Percentiles rank a stretch among this genome's conserved stretches.
Conservation (phyloP, 768 basidiomycete genomes). For the Candolleomyces aberdarensis region DNA sequence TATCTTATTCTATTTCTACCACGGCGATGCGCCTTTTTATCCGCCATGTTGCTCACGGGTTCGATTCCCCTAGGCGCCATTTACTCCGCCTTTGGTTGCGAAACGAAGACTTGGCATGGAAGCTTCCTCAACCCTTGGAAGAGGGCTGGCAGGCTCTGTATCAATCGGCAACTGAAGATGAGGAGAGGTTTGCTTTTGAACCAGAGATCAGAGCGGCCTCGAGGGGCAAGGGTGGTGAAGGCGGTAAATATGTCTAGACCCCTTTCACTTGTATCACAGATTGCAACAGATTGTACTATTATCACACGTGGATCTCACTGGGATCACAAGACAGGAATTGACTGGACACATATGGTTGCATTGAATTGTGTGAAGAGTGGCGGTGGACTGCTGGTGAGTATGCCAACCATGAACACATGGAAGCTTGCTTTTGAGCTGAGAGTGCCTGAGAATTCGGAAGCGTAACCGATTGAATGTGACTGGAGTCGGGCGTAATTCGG, state of each 20-base stretch:
- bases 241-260: background rate
- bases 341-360: too few relatives aligned
- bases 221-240: background rate
- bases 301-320: too few relatives aligned
- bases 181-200: background rate
- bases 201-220: background rate
- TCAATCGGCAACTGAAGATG: background rate
- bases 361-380: too few relatives aligned
- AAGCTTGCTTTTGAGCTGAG: too few relatives aligned
- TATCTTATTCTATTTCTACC: background rate
- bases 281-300: too few relatives aligned
- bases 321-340: too few relatives aligned
- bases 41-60: background rate
- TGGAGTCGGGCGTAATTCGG: background rate
- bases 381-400: too few relatives aligned
- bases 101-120: slow-evolving; percentile 15
- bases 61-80: background rate
- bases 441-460: too few relatives aligned
- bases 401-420: too few relatives aligned
- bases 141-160: background rate
- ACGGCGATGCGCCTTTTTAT: too few relatives aligned
- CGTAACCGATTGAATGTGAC: too few relatives aligned
- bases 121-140: slow-evolving; percentile 10
- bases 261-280: too few relatives aligned
- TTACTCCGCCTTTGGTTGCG: slow-evolving; percentile 7